Evolutionary conservation across 306 rosid species (phyloP).

Genomic region (Aeschynomene evenia): DNA sequence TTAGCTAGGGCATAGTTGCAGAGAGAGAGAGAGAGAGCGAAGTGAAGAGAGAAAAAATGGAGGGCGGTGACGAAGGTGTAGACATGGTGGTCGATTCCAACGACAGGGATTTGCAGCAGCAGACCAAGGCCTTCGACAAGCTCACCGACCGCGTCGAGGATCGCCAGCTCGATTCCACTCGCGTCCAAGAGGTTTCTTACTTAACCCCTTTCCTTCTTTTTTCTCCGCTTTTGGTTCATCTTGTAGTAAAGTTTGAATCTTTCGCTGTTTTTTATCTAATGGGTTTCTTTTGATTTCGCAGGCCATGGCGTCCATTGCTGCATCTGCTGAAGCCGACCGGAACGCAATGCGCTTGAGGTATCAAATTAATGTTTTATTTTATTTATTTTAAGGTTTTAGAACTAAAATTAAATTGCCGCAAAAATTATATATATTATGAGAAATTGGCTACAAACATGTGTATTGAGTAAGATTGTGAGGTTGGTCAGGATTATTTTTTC

Average conservation of each 20-base stretch:
- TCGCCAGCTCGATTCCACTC: constrained; percentile 96
- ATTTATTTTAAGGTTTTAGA: no score
- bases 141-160: constrained; percentile 98
- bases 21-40: neutral
- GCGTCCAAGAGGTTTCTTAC: constrained; percentile 96
- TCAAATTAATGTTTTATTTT: no score
- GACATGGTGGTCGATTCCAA: constrained; percentile 50
- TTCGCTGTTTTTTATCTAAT: neutral
- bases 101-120: constrained; percentile 69
- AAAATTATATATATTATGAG: no score
- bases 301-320: constrained; percentile 98
- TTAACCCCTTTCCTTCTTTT: neutral
- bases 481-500: neutral
- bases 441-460: no score
- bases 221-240: neutral
- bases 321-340: constrained; percentile 82
- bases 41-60: constrained; percentile 49
- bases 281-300: constrained; percentile 11
- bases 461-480: no score
- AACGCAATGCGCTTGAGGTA: constrained; percentile 76
- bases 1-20: neutral
- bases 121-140: constrained; percentile 92
- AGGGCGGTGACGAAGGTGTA: constrained; percentile 71
- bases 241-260: neutral
- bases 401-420: no score